Percentiles rank a stretch among this genome's conserved stretches.
phyloP scores from a whole-genome alignment of 176 grass and related monocot species.

The Carex littledalei region DNA sequence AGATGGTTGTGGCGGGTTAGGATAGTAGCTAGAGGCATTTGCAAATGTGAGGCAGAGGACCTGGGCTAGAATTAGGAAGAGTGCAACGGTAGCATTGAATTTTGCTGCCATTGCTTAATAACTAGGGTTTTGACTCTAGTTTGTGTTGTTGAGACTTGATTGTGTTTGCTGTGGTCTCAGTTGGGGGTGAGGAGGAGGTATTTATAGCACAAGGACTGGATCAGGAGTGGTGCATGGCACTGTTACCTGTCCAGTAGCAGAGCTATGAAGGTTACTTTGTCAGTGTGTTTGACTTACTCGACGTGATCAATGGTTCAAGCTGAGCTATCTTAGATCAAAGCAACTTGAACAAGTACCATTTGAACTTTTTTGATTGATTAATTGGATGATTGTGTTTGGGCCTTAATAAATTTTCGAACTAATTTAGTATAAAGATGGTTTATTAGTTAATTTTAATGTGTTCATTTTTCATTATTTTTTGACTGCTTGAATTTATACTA shows the following conservation, averaged over 20 bases:
- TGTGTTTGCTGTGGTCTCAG: not conserved
- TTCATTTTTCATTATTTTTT: too few species aligned
- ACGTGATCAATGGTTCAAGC: not conserved
- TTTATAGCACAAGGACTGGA: conserved; percentile 2
- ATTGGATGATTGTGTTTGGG: not conserved
- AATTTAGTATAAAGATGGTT: too few species aligned
- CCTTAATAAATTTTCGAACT: too few species aligned
- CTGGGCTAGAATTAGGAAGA: not conserved
- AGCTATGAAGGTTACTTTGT: not conserved
- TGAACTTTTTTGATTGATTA: not conserved
- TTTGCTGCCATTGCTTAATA: conserved; percentile 24
- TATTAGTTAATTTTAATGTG: too few species aligned
- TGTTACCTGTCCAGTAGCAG: not conserved
- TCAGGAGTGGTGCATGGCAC: not conserved
- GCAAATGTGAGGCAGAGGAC: conserved; percentile 13
- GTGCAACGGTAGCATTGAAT: not conserved
- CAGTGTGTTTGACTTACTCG: not conserved
- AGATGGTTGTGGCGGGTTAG: not conserved
- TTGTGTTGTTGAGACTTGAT: not conserved
- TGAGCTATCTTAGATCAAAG: not conserved
- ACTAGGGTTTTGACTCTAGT: not conserved
- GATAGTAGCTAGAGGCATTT: conserved; percentile 28
- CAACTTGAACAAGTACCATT: not conserved
- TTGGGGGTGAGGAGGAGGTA: not conserved
- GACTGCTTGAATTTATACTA: too few species aligned